Evolutionary conservation across 2,329 filamentous ascomycete species (phyloP).

Genomic region (Nemania sp.): DNA sequence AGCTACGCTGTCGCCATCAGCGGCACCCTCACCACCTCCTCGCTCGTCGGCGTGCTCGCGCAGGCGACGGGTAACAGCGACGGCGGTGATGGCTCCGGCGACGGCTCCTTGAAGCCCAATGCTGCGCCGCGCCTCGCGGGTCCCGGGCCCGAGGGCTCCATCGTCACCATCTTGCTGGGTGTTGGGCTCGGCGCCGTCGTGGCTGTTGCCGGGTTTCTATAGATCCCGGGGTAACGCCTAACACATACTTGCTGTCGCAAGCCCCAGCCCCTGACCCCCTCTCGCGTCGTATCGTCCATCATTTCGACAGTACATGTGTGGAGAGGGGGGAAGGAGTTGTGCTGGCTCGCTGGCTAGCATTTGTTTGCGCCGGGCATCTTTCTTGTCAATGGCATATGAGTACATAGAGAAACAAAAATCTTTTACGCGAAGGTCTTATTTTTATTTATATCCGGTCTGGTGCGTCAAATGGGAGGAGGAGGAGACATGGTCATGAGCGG

Average conservation of each 20-base stretch:
- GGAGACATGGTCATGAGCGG: too few relatives aligned
- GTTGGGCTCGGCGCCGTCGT: conserved; percentile 37
- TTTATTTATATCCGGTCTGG: too few relatives aligned
- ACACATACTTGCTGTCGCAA: neutral
- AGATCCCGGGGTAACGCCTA: neutral
- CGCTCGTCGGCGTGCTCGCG: conserved; percentile 28
- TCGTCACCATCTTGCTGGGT: conserved; percentile 38
- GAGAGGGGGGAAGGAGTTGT: neutral
- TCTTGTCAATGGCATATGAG: neutral
- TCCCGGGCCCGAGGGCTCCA: conserved; percentile 32
- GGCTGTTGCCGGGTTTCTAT: conserved; percentile 38
- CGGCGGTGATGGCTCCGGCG: conserved; percentile 8
- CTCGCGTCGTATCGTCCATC: too few relatives aligned
- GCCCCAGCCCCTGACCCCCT: too few relatives aligned
- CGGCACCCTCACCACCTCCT: conserved; percentile 41
- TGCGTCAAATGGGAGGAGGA: too few relatives aligned
- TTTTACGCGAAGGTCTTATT: too few relatives aligned
- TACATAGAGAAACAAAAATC: neutral
- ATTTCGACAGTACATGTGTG: neutral
- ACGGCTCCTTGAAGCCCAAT: conserved; percentile 6
- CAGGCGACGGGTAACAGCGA: conserved; percentile 21
- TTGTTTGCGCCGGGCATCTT: neutral
- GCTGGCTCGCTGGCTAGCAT: too few relatives aligned
- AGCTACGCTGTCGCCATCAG: conserved; percentile 41
- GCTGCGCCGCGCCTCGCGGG: conserved; percentile 21